Evolutionary conservation across 2,329 filamentous ascomycete species (phyloP), one percentile per base, ranked within the genome.

Genomic region (Dothideomycetes sp.): DNA sequence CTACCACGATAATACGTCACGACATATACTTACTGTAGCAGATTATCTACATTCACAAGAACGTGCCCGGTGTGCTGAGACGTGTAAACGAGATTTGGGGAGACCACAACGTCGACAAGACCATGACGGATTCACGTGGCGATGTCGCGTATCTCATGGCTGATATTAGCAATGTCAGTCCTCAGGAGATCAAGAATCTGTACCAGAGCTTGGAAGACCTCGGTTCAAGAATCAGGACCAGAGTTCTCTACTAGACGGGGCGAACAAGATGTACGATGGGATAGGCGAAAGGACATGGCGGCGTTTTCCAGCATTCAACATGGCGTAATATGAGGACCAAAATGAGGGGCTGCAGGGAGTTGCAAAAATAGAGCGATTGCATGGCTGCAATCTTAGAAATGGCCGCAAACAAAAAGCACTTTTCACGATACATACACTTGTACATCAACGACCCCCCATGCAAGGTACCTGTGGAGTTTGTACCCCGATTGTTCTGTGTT

Each of bases 91-190:
- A 91, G 55, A 86, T 96, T 46, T 73, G 98, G 35, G 84, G 83
- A 32, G 80, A 93, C 55, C 88, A 98, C 70, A 98, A 98, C 61
- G 88, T 98, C 52, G 89, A 95, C 68, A 96, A 96, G 72, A 91
- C 98, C 66, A 96, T 93, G 69, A 91, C 85, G 37, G 91, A 96
- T 61, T 94, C 84, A 64, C 82, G 81, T 67, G 89, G 87, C 51
- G 89, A 96, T 59, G 81, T 84, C 49, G 91, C 91, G 15, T 98
- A 98, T 60, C 70, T 98, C 47, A 95, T 98, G 88, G 91, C 91
- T 5, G 91, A 98, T 66, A 83, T 98, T 53, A 94, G 86, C 65
- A 77, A 83, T 46, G 86, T 96, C 51, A 78, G 82, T 54, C 73
- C 76, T 37, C 71, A 70, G 31, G 82, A 94, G 55, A 86, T 96